Conservation (phyloP, 176 grass and related monocot genomes). For the Calamus simplicifolius region DNA sequence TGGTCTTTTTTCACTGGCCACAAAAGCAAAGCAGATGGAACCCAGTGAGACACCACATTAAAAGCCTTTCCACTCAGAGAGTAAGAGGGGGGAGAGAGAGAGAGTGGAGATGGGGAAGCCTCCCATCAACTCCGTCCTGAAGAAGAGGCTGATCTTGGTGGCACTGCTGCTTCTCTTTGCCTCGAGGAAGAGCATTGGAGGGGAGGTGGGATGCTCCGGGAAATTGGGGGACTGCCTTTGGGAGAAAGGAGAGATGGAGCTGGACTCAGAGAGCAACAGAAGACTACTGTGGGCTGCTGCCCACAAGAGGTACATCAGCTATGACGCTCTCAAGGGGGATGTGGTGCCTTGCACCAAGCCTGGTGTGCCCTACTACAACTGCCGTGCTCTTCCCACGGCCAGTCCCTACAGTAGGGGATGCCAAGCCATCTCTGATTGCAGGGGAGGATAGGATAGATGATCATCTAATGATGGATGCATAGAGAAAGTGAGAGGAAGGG, state of each 20-base stretch:
- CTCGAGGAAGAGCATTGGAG: neutral
- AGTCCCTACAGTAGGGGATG: conserved; percentile 10
- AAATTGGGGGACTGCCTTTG: neutral
- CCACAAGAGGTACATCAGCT: conserved; percentile 18
- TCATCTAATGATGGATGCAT: too few species aligned
- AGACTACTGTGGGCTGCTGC: conserved; percentile 7
- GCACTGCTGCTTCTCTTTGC: conserved; percentile 3
- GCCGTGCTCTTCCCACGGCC: neutral
- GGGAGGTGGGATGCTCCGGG: neutral
- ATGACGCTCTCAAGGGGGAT: conserved; percentile 15
- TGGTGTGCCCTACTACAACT: conserved; percentile 26
- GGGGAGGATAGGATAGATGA: neutral
- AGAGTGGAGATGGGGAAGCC: neutral
- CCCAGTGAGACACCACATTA: neutral
- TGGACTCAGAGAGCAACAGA: conserved; percentile 4
- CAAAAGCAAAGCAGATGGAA: neutral
- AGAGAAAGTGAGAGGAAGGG: too few species aligned
- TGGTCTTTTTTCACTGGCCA: too few species aligned
- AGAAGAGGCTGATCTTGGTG: neutral
- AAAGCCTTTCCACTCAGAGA: neutral
- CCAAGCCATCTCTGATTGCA: conserved; percentile 14
- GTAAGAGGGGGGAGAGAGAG: neutral
- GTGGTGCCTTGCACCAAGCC: conserved; percentile 15
- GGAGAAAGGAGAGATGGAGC: conserved; percentile 10
- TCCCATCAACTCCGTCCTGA: neutral